Evolutionary conservation across 2,329 filamentous ascomycete genomes (phyloP).

Genomic region (Aphanoascus verrucosus): DNA sequence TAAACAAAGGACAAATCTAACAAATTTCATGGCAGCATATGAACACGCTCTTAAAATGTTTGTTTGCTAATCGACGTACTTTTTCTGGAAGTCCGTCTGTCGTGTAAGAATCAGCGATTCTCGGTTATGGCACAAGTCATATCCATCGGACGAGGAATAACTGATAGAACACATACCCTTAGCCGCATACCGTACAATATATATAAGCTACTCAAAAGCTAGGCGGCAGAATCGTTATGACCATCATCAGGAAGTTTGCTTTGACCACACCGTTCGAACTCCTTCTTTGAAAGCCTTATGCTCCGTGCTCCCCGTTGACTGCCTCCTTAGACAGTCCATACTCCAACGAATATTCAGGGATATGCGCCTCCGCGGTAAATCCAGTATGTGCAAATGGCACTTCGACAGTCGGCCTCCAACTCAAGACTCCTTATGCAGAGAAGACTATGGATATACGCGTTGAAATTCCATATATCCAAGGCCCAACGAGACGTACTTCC

Average conservation of each 20-base stretch:
- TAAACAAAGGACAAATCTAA: too few relatives aligned
- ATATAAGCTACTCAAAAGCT: constrained; percentile 36
- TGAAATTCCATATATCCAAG: constrained; percentile 46
- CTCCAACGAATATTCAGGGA: constrained; percentile 44
- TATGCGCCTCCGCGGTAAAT: constrained; percentile 44
- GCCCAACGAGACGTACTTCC: constrained; percentile 40
- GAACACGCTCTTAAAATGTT: constrained; percentile 47
- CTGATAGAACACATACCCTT: constrained; percentile 50
- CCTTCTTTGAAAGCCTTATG: too few relatives aligned
- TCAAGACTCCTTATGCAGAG: background rate
- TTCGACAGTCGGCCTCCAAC: constrained; percentile 13
- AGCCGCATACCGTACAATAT: constrained; percentile 3
- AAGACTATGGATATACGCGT: constrained; percentile 13
- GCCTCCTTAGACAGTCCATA: too few relatives aligned
- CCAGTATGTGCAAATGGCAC: constrained; percentile 35
- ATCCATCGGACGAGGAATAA: constrained; percentile 49
- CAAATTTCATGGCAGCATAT: constrained; percentile 23
- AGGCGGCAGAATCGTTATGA: constrained; percentile 54
- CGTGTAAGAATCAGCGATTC: constrained; percentile 47
- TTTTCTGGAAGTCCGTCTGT: constrained; percentile 56
- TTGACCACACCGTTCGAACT: too few relatives aligned
- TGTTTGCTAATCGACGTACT: constrained; percentile 58
- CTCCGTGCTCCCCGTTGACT: too few relatives aligned
- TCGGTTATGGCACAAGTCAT: constrained; percentile 46
- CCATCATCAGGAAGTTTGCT: constrained; percentile 49